Evolutionary conservation across 495 filamentous ascomycete genomes (phyloP).

Genomic region (Aspergillus cavernicola): DNA sequence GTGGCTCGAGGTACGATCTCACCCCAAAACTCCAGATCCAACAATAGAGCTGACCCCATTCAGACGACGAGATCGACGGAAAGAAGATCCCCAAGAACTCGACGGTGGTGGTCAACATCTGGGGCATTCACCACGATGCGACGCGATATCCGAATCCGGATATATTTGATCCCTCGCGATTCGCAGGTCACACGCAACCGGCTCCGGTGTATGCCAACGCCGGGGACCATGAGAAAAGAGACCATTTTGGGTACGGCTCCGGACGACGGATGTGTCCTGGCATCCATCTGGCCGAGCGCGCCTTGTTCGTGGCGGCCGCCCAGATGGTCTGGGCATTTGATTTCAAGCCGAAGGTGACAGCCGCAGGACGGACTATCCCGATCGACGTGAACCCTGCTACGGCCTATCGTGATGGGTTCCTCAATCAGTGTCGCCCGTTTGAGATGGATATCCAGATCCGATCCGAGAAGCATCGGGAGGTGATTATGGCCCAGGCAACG

Average conservation of each 20-base stretch:
- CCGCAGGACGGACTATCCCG: neutral
- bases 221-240: slow-evolving; percentile 24
- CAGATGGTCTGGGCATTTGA: slow-evolving; percentile 57
- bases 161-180: slow-evolving; percentile 52
- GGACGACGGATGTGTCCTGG: slow-evolving; percentile 35
- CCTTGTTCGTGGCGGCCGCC: slow-evolving; percentile 53
- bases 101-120: slow-evolving; percentile 31
- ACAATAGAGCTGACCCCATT: neutral
- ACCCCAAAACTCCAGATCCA: neutral
- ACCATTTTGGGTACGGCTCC: slow-evolving; percentile 28
- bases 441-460: neutral
- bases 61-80: slow-evolving; percentile 29
- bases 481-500: neutral
- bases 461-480: neutral
- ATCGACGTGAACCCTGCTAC: neutral
- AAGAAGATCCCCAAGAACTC: slow-evolving; percentile 28
- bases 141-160: slow-evolving; percentile 40
- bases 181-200: slow-evolving; percentile 11
- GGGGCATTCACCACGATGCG: slow-evolving; percentile 30
- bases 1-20: neutral
- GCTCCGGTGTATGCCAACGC: slow-evolving; percentile 22
- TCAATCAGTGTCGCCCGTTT: neutral
- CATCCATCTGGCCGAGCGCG: slow-evolving; percentile 32
- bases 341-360: slow-evolving; percentile 21
- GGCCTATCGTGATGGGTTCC: neutral